Conservation (phyloP, 2,329 filamentous ascomycete species). For the Epichloe hybrida region DNA sequence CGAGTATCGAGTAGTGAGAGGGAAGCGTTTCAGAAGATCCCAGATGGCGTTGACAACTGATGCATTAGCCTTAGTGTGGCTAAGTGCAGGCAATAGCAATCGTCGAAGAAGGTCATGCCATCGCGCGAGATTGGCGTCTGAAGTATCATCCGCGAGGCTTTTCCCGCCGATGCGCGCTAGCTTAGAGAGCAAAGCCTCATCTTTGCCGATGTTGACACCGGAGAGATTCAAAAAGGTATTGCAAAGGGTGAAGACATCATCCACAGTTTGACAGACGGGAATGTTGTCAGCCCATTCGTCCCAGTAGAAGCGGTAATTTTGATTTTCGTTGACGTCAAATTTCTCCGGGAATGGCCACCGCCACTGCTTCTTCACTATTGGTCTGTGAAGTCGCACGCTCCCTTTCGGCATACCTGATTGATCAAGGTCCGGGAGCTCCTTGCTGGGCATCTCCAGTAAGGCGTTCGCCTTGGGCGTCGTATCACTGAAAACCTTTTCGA, state of each 20-base stretch:
- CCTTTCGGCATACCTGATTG: constrained; percentile 58
- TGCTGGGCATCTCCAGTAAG: constrained; percentile 26
- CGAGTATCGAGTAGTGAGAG: constrained; percentile 63
- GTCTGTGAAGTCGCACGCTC: constrained; percentile 45
- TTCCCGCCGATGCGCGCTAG: constrained; percentile 72
- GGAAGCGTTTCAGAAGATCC: constrained; percentile 66
- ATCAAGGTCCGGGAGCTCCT: constrained; percentile 39
- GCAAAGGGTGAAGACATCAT: constrained; percentile 82
- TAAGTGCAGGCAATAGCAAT: constrained; percentile 76
- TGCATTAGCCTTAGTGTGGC: constrained; percentile 72
- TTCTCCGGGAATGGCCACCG: constrained; percentile 78
- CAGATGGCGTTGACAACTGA: constrained; percentile 78
- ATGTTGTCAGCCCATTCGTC: constrained; percentile 94
- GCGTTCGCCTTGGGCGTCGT: constrained; percentile 23
- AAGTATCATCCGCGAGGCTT: constrained; percentile 57
- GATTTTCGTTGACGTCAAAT: constrained; percentile 58
- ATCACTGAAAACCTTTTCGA: constrained; percentile 56
- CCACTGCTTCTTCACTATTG: constrained; percentile 51
- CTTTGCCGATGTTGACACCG: constrained; percentile 80
- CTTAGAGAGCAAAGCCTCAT: constrained; percentile 64
- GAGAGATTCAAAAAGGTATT: constrained; percentile 74
- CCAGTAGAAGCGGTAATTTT: constrained; percentile 90
- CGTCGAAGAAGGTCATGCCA: constrained; percentile 80
- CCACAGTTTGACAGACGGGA: constrained; percentile 76
- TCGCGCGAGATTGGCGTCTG: constrained; percentile 54